These are phyloP conservation scores for Aspergillus sp. DNA, from an alignment of 2,329 filamentous ascomycete species.

Conservation along the genomic window DNA sequence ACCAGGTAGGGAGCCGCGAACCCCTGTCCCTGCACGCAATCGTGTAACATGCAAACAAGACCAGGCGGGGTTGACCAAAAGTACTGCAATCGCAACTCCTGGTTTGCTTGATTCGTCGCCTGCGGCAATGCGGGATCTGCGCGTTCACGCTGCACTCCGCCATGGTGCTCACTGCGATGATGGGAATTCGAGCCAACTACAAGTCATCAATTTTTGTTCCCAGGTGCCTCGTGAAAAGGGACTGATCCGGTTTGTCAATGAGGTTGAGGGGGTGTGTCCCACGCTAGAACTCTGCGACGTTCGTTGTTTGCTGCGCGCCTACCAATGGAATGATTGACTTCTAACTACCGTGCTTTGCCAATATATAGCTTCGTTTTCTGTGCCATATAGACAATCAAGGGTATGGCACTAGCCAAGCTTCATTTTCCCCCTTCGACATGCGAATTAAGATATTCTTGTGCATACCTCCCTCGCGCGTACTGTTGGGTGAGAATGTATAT, in stretches of 20 bases:
- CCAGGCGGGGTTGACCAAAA: conserved; percentile 4
- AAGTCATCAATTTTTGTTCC: not conserved
- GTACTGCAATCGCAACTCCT: not conserved
- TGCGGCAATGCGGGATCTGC: not conserved
- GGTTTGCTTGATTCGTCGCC: not conserved
- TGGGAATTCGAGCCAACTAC: not conserved
- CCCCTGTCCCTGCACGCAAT: not conserved
- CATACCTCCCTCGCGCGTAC: too few relatives aligned
- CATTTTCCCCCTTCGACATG: too few relatives aligned
- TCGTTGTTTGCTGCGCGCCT: not conserved
- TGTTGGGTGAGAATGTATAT: too few relatives aligned
- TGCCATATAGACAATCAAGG: too few relatives aligned
- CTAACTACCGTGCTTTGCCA: too few relatives aligned
- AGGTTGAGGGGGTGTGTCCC: not conserved
- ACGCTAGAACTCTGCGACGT: not conserved
- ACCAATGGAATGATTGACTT: too few relatives aligned
- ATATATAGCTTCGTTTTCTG: too few relatives aligned
- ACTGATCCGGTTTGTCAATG: not conserved
- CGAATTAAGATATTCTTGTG: too few relatives aligned
- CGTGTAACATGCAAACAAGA: not conserved
- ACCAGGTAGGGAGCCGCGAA: not conserved
- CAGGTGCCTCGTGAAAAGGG: not conserved
- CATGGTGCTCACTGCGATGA: not conserved
- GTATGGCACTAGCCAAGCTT: too few relatives aligned
- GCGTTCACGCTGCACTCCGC: not conserved